Conservation (phyloP, 345 rosid genomes). For the Aquilaria sinensis region DNA sequence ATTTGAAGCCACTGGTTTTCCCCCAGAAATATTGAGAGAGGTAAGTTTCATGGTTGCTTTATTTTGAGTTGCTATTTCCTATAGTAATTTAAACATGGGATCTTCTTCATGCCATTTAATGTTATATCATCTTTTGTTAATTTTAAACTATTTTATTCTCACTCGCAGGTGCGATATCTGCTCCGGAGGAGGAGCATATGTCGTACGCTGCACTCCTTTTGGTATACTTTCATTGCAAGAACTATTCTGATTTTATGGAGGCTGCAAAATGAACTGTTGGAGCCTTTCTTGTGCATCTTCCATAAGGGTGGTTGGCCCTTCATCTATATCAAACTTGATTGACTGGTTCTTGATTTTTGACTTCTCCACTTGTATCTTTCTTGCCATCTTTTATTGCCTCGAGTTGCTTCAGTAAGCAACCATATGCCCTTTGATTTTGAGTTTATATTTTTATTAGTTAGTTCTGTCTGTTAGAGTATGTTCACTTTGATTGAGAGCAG, state of each 20-base stretch:
- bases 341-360: slow-evolving; percentile 67
- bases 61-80: slow-evolving; percentile 13
- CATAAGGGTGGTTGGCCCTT: slow-evolving; percentile 64
- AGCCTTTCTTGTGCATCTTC: slow-evolving; percentile 77
- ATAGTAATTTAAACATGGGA: slow-evolving; percentile 20
- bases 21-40: slow-evolving; percentile 88
- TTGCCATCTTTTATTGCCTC: slow-evolving; percentile 68
- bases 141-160: slow-evolving; percentile 52
- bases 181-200: slow-evolving; percentile 93
- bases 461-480: slow-evolving; percentile 3
- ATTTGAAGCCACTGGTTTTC: slow-evolving; percentile 86
- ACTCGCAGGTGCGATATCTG: slow-evolving; percentile 97
- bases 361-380: slow-evolving; percentile 63
- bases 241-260: slow-evolving; percentile 69
- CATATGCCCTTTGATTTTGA: slow-evolving; percentile 32
- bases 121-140: slow-evolving; percentile 17
- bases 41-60: slow-evolving; percentile 35
- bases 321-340: slow-evolving; percentile 75
- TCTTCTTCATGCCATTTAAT: slow-evolving; percentile 21
- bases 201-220: slow-evolving; percentile 89
- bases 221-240: slow-evolving; percentile 58
- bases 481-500: not conserved
- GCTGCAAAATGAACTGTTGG: slow-evolving; percentile 80
- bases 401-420: slow-evolving; percentile 92
- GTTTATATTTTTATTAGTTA: slow-evolving; percentile 4